A percentile compares a stretch with the other conserved stretches of the same genome.
These are phyloP conservation scores for Lyophyllum atratum DNA, from an alignment of 768 basidiomycete species.

Conservation along the genomic window DNA sequence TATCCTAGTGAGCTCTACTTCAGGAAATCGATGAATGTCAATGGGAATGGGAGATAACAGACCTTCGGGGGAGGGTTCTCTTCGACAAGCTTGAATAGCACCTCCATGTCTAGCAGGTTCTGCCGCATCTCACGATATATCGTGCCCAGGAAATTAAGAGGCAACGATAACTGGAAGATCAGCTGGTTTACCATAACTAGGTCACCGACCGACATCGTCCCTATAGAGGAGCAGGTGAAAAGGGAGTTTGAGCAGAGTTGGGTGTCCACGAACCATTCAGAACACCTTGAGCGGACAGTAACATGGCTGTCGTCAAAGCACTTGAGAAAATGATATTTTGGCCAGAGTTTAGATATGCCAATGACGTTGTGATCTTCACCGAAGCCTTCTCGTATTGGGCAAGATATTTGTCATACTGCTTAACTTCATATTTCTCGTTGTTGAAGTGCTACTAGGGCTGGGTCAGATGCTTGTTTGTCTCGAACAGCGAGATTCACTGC, in stretches of 20 bases:
- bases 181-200: slow-evolving; percentile 99
- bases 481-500: slow-evolving; percentile 5
- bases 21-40: background rate
- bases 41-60: background rate
- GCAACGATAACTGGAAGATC: slow-evolving; percentile 95
- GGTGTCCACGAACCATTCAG: slow-evolving; percentile 68
- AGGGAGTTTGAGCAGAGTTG: background rate
- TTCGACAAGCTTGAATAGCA: slow-evolving; percentile 85
- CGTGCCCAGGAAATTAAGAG: slow-evolving; percentile 95
- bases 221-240: slow-evolving; percentile 37
- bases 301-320: slow-evolving; percentile 94
- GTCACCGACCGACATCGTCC: slow-evolving; percentile 97
- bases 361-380: slow-evolving; percentile 91
- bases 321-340: slow-evolving; percentile 96
- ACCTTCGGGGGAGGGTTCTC: slow-evolving; percentile 76
- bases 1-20: slow-evolving; percentile 52
- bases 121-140: slow-evolving; percentile 98
- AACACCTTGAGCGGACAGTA: slow-evolving; percentile 93
- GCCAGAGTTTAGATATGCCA: slow-evolving; percentile 93
- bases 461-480: background rate
- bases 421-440: slow-evolving; percentile 90
- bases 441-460: slow-evolving; percentile 79
- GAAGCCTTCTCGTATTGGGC: slow-evolving; percentile 88
- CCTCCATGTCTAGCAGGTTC: slow-evolving; percentile 96
- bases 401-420: slow-evolving; percentile 90